phyloP scores from a whole-genome alignment of 1,139 yeast genomes.

The Nakaseomyces bracarensis region DNA sequence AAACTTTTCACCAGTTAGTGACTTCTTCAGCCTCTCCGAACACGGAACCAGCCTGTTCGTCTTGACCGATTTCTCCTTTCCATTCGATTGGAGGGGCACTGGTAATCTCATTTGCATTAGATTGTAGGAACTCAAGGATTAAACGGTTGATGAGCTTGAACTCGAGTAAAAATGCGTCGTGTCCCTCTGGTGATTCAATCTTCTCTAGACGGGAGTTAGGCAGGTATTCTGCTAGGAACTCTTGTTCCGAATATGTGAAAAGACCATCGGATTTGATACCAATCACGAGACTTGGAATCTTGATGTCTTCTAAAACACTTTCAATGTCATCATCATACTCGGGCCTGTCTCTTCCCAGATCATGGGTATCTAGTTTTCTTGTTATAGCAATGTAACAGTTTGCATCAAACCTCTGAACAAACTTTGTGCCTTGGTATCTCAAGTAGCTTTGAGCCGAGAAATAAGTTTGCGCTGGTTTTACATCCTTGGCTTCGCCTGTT shows the following conservation, averaged over 20 bases:
- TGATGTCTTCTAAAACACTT: slow-evolving; percentile 47
- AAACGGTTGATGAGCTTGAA: slow-evolving; percentile 71
- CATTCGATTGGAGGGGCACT: slow-evolving; percentile 33
- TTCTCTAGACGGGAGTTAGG: slow-evolving; percentile 61
- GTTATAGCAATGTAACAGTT: slow-evolving; percentile 93
- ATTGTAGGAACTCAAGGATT: slow-evolving; percentile 55
- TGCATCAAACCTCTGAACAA: slow-evolving; percentile 84
- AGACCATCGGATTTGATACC: slow-evolving; percentile 91
- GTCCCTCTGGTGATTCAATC: slow-evolving; percentile 93
- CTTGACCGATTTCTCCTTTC: slow-evolving; percentile 44
- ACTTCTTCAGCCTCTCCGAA: slow-evolving; percentile 94
- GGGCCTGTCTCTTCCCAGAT: slow-evolving; percentile 71
- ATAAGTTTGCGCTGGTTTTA: slow-evolving; percentile 64
- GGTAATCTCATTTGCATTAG: slow-evolving; percentile 36
- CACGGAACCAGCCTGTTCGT: slow-evolving; percentile 61
- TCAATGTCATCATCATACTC: slow-evolving; percentile 34
- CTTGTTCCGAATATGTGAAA: slow-evolving; percentile 88
- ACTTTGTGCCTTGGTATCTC: slow-evolving; percentile 88
- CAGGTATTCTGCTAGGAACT: slow-evolving; percentile 64
- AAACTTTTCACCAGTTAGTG: slow-evolving; percentile 84
- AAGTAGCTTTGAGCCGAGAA: slow-evolving; percentile 93
- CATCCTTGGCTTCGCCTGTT: slow-evolving; percentile 19
- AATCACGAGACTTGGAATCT: slow-evolving; percentile 70
- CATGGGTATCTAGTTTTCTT: slow-evolving; percentile 90
- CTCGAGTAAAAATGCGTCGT: slow-evolving; percentile 89